Conservation (phyloP, 257 asterid species). For the Verbena officinalis region DNA sequence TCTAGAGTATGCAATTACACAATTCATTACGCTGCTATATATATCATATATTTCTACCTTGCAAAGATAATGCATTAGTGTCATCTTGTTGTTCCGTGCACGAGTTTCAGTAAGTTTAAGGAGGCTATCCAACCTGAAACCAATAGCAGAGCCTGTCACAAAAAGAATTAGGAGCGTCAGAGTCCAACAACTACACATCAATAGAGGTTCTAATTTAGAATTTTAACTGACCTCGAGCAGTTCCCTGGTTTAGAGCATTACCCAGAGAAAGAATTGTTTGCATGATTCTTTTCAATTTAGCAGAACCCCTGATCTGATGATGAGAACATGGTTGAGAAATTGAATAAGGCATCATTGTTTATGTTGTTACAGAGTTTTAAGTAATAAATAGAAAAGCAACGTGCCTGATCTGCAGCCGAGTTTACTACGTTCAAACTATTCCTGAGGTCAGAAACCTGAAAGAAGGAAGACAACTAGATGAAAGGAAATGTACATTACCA, state of each 20-base stretch:
- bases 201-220: too few species aligned
- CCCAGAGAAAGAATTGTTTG: conserved; percentile 96
- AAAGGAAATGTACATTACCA: neutral
- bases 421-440: conserved; percentile 68
- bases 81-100: conserved; percentile 92
- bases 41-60: conserved; percentile 50
- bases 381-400: conserved; percentile 32
- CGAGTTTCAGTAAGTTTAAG: conserved; percentile 96
- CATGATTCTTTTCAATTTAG: conserved; percentile 87
- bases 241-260: conserved; percentile 95
- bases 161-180: conserved; percentile 30
- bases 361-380: conserved; percentile 21
- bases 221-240: conserved; percentile 84
- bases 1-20: conserved; percentile 3
- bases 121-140: conserved; percentile 94
- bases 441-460: conserved; percentile 86
- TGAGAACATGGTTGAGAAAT: conserved; percentile 35
- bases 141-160: conserved; percentile 83
- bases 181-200: conserved; percentile 13
- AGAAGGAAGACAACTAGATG: conserved; percentile 26
- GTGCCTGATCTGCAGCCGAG: conserved; percentile 93
- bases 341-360: conserved; percentile 28
- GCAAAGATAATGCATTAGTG: conserved; percentile 97
- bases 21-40: conserved; percentile 17
- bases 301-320: conserved; percentile 92